A percentile compares a stretch with the other conserved stretches of the same genome.
These are phyloP conservation scores for Cytospora schulzeri DNA, from an alignment of 2,329 filamentous ascomycete species.

Conservation along the genomic window DNA sequence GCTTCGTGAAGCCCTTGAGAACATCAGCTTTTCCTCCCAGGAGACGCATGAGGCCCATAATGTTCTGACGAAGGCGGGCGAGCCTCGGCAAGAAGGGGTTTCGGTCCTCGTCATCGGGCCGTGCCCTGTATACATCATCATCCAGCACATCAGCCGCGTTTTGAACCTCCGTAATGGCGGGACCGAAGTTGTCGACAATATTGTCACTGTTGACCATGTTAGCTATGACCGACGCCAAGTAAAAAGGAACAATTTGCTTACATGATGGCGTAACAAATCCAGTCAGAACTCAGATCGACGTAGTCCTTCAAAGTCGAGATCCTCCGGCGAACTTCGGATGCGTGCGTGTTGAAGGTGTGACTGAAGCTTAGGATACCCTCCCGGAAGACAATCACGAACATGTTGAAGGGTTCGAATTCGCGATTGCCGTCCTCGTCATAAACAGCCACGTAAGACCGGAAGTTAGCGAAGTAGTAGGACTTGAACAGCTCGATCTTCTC, in stretches of 20 bases:
- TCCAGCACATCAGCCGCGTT: slow-evolving; percentile 89
- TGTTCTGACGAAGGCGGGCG: slow-evolving; percentile 88
- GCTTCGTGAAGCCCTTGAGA: slow-evolving; percentile 95
- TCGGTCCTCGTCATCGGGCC: slow-evolving; percentile 74
- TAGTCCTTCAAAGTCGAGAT: slow-evolving; percentile 94
- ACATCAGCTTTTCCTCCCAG: slow-evolving; percentile 98
- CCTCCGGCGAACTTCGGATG: slow-evolving; percentile 84
- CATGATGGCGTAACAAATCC: slow-evolving; percentile 99
- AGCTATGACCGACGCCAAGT: slow-evolving; percentile 1
- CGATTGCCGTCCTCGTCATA: slow-evolving; percentile 76
- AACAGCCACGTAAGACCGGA: slow-evolving; percentile 85
- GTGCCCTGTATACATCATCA: slow-evolving; percentile 90
- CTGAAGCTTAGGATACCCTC: slow-evolving; percentile 95
- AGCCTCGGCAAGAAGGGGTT: slow-evolving; percentile 85
- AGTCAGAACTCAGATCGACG: slow-evolving; percentile 90
- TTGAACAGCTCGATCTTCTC: slow-evolving; percentile 99
- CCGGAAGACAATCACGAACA: slow-evolving; percentile 95
- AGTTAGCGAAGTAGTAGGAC: slow-evolving; percentile 97
- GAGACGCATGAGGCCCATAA: slow-evolving; percentile 89
- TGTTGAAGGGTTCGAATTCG: slow-evolving; percentile 92
- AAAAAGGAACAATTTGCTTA: slow-evolving; percentile 47
- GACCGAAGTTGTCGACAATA: slow-evolving; percentile 94
- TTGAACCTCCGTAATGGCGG: slow-evolving; percentile 85
- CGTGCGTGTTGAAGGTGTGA: slow-evolving; percentile 84
- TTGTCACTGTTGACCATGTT: slow-evolving; percentile 66